Percentiles rank a stretch among this genome's conserved stretches.
Conservation (phyloP, 2,329 filamentous ascomycete species). For the Pestalotiopsis fici region DNA sequence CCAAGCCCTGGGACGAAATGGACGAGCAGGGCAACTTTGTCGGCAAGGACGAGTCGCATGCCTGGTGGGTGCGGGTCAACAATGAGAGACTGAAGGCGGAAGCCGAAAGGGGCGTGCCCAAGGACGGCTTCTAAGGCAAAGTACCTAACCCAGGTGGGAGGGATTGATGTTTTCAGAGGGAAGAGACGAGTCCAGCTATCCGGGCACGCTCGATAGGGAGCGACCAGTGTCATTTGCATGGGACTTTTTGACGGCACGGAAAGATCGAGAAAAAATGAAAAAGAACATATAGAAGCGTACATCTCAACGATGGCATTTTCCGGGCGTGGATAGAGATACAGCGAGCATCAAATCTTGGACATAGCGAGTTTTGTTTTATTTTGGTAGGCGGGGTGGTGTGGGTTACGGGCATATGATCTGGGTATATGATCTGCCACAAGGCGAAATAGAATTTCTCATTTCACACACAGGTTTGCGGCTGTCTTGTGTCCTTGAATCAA, state of each 20-base stretch:
- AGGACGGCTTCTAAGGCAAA: slow-evolving; percentile 28
- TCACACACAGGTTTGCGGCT: background rate
- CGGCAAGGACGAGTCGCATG: slow-evolving; percentile 48
- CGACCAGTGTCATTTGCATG: too few species aligned
- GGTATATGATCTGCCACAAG: background rate
- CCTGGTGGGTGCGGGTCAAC: slow-evolving; percentile 58
- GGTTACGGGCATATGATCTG: background rate
- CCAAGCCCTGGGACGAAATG: slow-evolving; percentile 63
- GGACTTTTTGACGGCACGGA: background rate
- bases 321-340: background rate
- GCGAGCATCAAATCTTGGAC: background rate
- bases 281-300: background rate
- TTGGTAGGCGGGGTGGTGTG: background rate
- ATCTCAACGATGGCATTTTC: background rate
- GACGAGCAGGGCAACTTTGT: slow-evolving; percentile 43
- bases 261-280: background rate
- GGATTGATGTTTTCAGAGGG: too few species aligned
- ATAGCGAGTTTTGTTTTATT: background rate
- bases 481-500: background rate
- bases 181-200: too few species aligned
- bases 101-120: slow-evolving; percentile 36
- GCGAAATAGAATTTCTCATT: background rate
- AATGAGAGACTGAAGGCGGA: slow-evolving; percentile 43
- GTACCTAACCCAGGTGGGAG: too few species aligned
- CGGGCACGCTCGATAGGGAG: too few species aligned